phyloP scores from a whole-genome alignment of 1,284 basidiomycete species.

The Ganoderma meredithae region DNA sequence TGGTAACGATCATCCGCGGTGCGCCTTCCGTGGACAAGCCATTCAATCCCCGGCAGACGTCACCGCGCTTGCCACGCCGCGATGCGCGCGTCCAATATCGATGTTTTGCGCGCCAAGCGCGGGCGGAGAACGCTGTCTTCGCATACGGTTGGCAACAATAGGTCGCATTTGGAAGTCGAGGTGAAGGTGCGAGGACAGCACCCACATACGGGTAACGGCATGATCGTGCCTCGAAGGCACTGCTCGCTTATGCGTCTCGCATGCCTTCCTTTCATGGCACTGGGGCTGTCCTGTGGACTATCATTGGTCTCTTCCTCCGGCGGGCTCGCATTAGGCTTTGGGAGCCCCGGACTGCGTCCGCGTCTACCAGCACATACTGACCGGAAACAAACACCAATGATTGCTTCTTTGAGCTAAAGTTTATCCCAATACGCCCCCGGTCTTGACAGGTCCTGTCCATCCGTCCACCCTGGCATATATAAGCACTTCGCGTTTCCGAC shows the following conservation, averaged over 20 bases:
- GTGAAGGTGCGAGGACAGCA: conserved; percentile 2
- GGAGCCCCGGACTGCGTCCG: conserved; percentile 28
- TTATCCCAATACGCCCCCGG: conserved; percentile 12
- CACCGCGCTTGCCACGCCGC: conserved; percentile 11
- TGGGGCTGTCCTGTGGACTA: conserved; percentile 32
- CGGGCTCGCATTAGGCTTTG: conserved; percentile 26
- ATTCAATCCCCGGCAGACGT: conserved; percentile 10
- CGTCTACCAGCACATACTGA: conserved; percentile 11
- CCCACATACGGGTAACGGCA: conserved; percentile 12
- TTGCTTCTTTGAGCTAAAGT: conserved; percentile 27
- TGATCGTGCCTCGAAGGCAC: conserved; percentile 28
- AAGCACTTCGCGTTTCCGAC: conserved; percentile 6
- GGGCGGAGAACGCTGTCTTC: conserved; percentile 3
- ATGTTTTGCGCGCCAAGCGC: conserved; percentile 3
- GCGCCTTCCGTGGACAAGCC: conserved; percentile 4
- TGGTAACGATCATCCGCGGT: conserved; percentile 13
- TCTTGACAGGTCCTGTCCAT: conserved; percentile 32
- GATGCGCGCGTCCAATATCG: conserved; percentile 9
- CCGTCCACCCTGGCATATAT: conserved; percentile 20
- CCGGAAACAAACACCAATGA: conserved; percentile 18
- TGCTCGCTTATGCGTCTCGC: conserved; percentile 26
- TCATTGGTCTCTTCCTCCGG: conserved; percentile 27
- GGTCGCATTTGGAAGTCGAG: neutral
- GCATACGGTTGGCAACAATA: conserved; percentile 1
- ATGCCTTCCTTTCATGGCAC: conserved; percentile 27